Conservation (phyloP, 106 monocot genomes). For the Xerophyta viscosa region DNA sequence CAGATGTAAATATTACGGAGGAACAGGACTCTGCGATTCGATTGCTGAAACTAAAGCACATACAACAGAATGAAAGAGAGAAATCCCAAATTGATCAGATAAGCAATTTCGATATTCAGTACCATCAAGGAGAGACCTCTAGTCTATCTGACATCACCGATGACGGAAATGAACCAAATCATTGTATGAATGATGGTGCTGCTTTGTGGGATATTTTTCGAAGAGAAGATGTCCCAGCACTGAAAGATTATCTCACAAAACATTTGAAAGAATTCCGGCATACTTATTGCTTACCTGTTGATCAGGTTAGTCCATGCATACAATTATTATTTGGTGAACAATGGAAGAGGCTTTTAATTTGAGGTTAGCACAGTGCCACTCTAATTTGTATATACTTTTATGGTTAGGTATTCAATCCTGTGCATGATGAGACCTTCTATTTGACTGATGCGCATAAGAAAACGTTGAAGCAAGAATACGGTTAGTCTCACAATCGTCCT, state of each 20-base stretch:
- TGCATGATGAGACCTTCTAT: constrained; percentile 75
- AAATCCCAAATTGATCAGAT: not conserved
- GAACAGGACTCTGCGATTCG: not conserved
- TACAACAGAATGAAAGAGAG: not conserved
- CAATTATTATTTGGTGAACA: no score
- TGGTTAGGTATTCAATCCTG: constrained; percentile 62
- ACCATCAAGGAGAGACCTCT: no score
- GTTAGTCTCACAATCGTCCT: constrained; percentile 30
- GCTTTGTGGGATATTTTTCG: constrained; percentile 91
- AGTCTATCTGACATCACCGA: not conserved
- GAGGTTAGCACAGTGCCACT: no score
- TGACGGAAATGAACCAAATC: constrained; percentile 22
- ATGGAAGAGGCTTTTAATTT: no score
- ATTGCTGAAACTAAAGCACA: no score
- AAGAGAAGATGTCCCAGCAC: constrained; percentile 57
- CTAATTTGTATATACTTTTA: no score
- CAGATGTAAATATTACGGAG: constrained; percentile 23
- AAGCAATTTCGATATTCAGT: no score
- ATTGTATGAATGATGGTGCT: no score
- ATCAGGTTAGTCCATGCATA: no score
- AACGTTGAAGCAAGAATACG: constrained; percentile 63
- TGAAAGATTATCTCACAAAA: constrained; percentile 54
- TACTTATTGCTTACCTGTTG: constrained; percentile 38
- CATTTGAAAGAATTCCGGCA: constrained; percentile 69
- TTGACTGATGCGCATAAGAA: constrained; percentile 55